Evolutionary conservation across 768 basidiomycete species (phyloP).

Genomic region (Mycena sanguinolenta): DNA sequence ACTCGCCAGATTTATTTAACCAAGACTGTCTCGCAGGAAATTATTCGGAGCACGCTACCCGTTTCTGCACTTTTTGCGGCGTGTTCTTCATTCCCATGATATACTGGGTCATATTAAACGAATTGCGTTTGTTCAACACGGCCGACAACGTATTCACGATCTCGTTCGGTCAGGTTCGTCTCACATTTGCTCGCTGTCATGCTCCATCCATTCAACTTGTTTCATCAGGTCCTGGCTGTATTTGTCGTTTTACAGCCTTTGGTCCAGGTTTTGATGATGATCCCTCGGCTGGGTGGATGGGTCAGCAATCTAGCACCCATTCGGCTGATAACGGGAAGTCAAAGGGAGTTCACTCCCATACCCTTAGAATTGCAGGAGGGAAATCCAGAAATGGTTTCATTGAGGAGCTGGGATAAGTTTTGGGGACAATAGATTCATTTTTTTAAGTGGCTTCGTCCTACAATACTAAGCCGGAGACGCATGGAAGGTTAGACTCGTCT

Average conservation of each 20-base stretch:
- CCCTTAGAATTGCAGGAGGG: background rate
- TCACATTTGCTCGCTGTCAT: background rate
- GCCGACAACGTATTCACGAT: constrained; percentile 16
- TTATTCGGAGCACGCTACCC: constrained; percentile 5
- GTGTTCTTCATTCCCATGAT: constrained; percentile 28
- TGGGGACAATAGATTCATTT: no score
- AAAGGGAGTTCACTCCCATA: background rate
- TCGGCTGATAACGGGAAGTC: constrained; percentile 11
- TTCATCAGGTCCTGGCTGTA: constrained; percentile 9
- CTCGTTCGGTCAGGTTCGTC: constrained; percentile 15
- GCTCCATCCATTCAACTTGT: background rate
- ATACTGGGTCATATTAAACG: constrained; percentile 24
- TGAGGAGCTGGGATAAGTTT: background rate
- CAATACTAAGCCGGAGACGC: no score
- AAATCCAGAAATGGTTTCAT: background rate
- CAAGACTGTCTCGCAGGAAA: background rate
- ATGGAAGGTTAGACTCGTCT: no score
- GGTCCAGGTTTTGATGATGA: constrained; percentile 13
- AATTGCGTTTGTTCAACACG: background rate
- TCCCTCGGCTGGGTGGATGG: constrained; percentile 1
- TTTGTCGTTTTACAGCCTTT: constrained; percentile 15
- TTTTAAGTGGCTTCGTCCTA: no score
- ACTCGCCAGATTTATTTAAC: background rate
- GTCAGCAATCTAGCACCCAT: constrained; percentile 4
- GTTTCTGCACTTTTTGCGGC: constrained; percentile 21